Evolutionary conservation across 2,329 filamentous ascomycete species (phyloP).

Genomic region (Phialophora macrospora): DNA sequence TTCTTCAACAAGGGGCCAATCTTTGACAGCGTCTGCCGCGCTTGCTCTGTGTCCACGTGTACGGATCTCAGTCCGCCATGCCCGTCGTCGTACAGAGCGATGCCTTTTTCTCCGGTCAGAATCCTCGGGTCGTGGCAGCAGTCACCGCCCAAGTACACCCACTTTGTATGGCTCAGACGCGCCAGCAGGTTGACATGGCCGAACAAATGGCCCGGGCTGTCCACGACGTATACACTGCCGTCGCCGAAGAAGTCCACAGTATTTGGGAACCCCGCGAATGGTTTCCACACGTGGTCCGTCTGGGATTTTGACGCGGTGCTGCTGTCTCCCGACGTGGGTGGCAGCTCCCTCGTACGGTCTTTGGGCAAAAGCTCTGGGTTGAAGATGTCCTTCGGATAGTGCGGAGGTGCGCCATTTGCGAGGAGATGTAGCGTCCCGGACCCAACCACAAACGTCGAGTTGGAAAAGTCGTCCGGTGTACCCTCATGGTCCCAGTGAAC

Average conservation of each 20-base stretch:
- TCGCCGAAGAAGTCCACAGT: constrained; percentile 52
- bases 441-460: constrained; percentile 58
- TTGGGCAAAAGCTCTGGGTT: constrained; percentile 43
- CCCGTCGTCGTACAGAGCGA: constrained; percentile 57
- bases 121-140: constrained; percentile 44
- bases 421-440: constrained; percentile 52
- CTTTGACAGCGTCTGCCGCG: constrained; percentile 50
- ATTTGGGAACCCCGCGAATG: constrained; percentile 52
- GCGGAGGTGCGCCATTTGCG: constrained; percentile 43
- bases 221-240: constrained; percentile 45
- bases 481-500: constrained; percentile 49
- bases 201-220: constrained; percentile 43
- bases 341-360: constrained; percentile 47
- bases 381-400: constrained; percentile 40
- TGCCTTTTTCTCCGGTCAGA: constrained; percentile 50
- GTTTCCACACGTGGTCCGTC: constrained; percentile 47
- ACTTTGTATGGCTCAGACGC: constrained; percentile 41
- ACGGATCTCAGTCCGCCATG: constrained; percentile 55
- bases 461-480: constrained; percentile 58
- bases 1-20: constrained; percentile 41
- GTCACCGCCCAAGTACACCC: constrained; percentile 44
- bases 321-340: constrained; percentile 41
- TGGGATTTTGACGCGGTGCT: constrained; percentile 37
- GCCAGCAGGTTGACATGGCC: constrained; percentile 44
- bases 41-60: constrained; percentile 56